Percentiles rank a stretch among this genome's conserved stretches.
phyloP scores from a whole-genome alignment of 352 stramenopile genomes.

The Pythium aristosporum region DNA sequence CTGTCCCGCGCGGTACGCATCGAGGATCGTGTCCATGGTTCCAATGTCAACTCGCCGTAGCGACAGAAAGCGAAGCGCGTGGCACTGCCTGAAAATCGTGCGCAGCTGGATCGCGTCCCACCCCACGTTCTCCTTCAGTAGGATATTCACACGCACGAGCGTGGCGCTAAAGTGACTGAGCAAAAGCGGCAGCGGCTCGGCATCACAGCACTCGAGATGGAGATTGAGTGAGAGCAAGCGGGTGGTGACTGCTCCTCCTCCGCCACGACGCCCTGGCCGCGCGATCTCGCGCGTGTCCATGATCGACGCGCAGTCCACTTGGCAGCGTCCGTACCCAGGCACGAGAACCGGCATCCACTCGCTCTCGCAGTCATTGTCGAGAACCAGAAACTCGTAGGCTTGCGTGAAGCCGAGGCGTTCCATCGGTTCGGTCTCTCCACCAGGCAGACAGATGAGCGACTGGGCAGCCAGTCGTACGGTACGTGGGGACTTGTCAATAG shows the following conservation, averaged over 20 bases:
- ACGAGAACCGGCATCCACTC: conserved; percentile 6
- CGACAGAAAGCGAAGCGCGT: conserved; percentile 3
- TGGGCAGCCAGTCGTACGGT: conserved; percentile 1
- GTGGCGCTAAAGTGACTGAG: neutral
- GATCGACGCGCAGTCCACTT: neutral
- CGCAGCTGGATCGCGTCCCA: neutral
- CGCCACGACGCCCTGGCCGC: too few species aligned
- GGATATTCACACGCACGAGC: neutral
- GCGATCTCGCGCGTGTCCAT: neutral
- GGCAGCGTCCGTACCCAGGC: conserved; percentile 9
- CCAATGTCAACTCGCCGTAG: neutral
- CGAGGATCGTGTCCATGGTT: conserved; percentile 2
- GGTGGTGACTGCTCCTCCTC: too few species aligned
- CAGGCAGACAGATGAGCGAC: neutral
- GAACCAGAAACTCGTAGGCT: conserved; percentile 6
- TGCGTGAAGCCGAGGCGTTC: neutral
- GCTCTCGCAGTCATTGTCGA: neutral
- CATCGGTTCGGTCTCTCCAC: neutral
- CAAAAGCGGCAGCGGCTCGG: neutral
- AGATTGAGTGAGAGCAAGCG: conserved; percentile 2
- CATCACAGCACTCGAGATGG: neutral
- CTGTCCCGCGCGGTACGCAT: conserved; percentile 2
- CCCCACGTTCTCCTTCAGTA: neutral
- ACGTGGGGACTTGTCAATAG: neutral
- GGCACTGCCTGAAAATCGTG: neutral